Percentiles rank a stretch among this genome's conserved stretches.
Conservation (phyloP, 371 early-diverging fungal species). For the Zancudomyces culisetae region DNA sequence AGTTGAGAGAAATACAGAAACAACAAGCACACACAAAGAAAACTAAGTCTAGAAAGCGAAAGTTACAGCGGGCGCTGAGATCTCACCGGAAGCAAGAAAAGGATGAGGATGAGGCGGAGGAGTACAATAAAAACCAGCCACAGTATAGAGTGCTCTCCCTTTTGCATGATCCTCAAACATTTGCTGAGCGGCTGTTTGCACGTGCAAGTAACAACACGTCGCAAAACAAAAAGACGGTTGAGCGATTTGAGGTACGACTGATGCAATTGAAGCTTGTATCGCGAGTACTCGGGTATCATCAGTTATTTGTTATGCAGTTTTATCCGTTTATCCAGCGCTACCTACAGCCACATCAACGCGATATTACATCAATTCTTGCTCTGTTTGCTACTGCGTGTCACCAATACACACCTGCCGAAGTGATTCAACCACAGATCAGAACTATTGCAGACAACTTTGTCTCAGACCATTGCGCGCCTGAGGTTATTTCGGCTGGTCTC, state of each 20-base stretch:
- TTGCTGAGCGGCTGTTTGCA: constrained; percentile 78
- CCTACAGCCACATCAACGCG: constrained; percentile 79
- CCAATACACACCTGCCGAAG: constrained; percentile 82
- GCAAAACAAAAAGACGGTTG: constrained; percentile 31
- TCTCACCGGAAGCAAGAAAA: constrained; percentile 38
- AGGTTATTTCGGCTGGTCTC: constrained; percentile 86
- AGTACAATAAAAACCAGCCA: constrained; percentile 20
- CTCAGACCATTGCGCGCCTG: constrained; percentile 66
- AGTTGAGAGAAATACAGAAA: constrained; percentile 28
- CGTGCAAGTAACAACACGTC: constrained; percentile 27
- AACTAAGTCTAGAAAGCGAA: constrained; percentile 48
- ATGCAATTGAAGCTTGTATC: constrained; percentile 80
- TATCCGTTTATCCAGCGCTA: constrained; percentile 78
- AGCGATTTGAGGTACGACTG: constrained; percentile 73
- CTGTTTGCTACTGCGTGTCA: constrained; percentile 79
- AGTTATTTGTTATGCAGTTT: constrained; percentile 65
- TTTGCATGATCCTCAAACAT: constrained; percentile 87
- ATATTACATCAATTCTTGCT: constrained; percentile 83
- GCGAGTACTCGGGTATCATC: constrained; percentile 85
- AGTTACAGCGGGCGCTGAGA: constrained; percentile 52
- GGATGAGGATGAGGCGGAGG: constrained; percentile 27
- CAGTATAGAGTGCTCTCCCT: constrained; percentile 9
- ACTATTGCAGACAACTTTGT: constrained; percentile 91
- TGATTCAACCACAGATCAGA: constrained; percentile 56
- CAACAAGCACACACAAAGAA: constrained; percentile 63